These are phyloP conservation scores for Sinapis alba DNA, from an alignment of 441 rosid genomes.

Conservation along the genomic window DNA sequence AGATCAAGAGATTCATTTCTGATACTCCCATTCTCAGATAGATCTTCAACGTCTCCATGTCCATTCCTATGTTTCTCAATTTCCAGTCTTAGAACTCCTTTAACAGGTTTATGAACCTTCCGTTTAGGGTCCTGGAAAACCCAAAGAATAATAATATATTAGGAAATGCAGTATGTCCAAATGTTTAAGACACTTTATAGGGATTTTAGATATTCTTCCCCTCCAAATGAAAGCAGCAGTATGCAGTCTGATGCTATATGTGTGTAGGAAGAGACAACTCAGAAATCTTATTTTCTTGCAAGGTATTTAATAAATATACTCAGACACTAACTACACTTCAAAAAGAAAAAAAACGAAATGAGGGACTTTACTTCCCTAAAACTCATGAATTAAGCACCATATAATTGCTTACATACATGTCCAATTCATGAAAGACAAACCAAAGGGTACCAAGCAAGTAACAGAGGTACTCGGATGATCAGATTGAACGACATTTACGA, in stretches of 20 bases:
- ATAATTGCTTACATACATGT: constrained; percentile 10
- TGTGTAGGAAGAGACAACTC: background rate
- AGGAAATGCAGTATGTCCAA: background rate
- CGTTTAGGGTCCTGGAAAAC: constrained; percentile 85
- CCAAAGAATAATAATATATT: constrained; percentile 32
- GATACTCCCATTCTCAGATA: constrained; percentile 89
- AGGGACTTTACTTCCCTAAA: constrained; percentile 1
- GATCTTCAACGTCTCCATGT: constrained; percentile 73
- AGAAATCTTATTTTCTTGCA: constrained; percentile 1
- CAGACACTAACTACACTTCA: constrained; percentile 12
- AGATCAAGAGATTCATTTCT: constrained; percentile 86
- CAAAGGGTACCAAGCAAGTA: constrained; percentile 25
- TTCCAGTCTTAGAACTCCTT: constrained; percentile 88
- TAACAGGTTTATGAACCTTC: constrained; percentile 96
- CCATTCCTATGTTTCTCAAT: constrained; percentile 91
- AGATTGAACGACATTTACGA: background rate
- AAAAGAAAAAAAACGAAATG: background rate
- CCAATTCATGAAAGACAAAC: constrained; percentile 23
- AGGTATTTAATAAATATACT: constrained; percentile 4
- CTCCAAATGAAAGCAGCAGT: constrained; percentile 12
- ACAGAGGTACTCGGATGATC: background rate
- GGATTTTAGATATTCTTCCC: constrained; percentile 1
- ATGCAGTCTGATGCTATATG: background rate
- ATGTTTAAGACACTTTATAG: constrained; percentile 3
- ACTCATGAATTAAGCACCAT: background rate